Base-by-base conservation (phyloP, 139 green algal genomes). In the Astrephomene gubernaculifera region DNA sequence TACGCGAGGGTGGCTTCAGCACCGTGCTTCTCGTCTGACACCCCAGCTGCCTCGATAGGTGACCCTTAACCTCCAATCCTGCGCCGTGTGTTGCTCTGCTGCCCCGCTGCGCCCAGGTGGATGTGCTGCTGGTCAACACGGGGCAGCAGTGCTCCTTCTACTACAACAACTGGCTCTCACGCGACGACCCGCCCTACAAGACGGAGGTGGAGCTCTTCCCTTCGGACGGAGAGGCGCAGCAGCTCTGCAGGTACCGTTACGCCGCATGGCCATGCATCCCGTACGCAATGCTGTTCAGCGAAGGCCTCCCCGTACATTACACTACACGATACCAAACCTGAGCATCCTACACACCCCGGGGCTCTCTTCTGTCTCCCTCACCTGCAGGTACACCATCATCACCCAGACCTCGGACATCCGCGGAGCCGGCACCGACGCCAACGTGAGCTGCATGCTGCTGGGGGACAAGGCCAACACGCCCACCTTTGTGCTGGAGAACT, bases 401-500 rank as follows among this genome's bases (percentile, higher is more conserved):
- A 87, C 86, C 7, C 86, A 92, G 83, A 94, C 91, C 7, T 87
- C 73, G 6, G 91, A 94, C 67, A 88, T 90, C 44, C 82, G 91
- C n/a, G 91, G 89, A 4, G 89, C 91, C 17, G 91, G 87, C 69
- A 94, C 91, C 17, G 89, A 92, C 70, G 91, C 89, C 31, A 90
- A 90, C 57, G 91, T 94, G 14, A 83, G 45, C 65, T 87, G 85
- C 76, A 90, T 92, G 12, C 74, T 94, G 25, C 81, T 86, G 76
- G 91, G 90, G 4, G 89, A 91, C 43, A 91, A 91, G 60, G 83
- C 81, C 63, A 85, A 90, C 45, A 93, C 83, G 63, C 79, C 87
- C 35, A 71, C 68, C 24, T 69, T 90, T 22, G 25, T 57, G n/a
- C 70, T 90, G 76, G 88, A 78, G 27, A 80, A 80, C 43, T 80